These are phyloP conservation scores for Mycena metata DNA, from an alignment of 768 basidiomycete genomes.

Conservation along the genomic window DNA sequence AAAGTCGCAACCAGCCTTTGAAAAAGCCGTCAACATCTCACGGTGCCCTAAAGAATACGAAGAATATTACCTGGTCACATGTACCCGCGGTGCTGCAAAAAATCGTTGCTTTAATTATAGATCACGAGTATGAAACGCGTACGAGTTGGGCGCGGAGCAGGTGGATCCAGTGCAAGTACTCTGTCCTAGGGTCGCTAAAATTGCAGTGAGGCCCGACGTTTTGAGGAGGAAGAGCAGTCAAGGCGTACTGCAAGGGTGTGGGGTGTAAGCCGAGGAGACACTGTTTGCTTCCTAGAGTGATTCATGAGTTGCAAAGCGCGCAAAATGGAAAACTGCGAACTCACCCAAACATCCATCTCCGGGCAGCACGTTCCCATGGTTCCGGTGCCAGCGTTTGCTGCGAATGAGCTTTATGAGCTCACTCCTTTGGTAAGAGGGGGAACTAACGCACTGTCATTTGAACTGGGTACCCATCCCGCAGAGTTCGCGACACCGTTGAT, in stretches of 20 bases:
- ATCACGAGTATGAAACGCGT: constrained; percentile 7
- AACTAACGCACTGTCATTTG: constrained; percentile 17
- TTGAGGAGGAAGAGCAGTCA: not conserved
- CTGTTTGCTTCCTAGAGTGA: constrained; percentile 29
- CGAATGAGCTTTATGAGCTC: not conserved
- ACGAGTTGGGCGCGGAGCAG: constrained; percentile 43
- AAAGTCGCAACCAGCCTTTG: constrained; percentile 64
- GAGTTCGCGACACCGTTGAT: too few relatives aligned
- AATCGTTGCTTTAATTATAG: constrained; percentile 26
- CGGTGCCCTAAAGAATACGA: too few relatives aligned
- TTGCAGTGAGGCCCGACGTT: too few relatives aligned
- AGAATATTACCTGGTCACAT: constrained; percentile 59
- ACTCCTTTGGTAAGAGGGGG: not conserved
- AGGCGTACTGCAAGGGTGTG: constrained; percentile 53
- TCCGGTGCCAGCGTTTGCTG: constrained; percentile 53
- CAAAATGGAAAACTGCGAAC: not conserved
- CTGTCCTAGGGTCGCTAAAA: too few relatives aligned
- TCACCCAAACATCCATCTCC: constrained; percentile 35
- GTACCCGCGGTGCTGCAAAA: constrained; percentile 47
- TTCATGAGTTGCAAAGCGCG: constrained; percentile 44
- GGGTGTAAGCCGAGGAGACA: constrained; percentile 53
- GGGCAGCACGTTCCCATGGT: constrained; percentile 34
- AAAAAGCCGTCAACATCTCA: too few relatives aligned
- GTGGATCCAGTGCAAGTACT: constrained; percentile 51
- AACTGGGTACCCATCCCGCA: constrained; percentile 15